Conservation (phyloP, 75 land plant genomes). For the Chamaecyparis obtusa region DNA sequence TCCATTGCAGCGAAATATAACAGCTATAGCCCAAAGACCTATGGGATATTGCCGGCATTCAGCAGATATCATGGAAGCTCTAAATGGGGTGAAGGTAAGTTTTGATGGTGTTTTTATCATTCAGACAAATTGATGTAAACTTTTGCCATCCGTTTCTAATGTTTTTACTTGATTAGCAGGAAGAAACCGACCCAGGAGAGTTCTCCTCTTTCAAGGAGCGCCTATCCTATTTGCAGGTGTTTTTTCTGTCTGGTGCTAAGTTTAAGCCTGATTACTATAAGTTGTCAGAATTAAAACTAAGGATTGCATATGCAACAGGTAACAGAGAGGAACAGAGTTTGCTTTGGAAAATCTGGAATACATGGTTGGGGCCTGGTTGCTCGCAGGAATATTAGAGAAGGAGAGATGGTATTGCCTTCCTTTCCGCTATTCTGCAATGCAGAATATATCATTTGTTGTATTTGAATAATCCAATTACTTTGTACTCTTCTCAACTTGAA, state of each 20-base stretch:
- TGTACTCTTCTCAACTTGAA: background rate
- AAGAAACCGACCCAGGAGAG: constrained; percentile 23
- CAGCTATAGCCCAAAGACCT: constrained; percentile 52
- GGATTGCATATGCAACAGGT: constrained; percentile 34
- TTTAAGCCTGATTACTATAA: background rate
- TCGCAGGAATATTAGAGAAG: constrained; percentile 80
- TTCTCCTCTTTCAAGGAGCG: constrained; percentile 60
- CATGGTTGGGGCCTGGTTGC: constrained; percentile 99
- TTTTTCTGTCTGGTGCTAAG: background rate
- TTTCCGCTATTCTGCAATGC: background rate
- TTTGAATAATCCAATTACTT: background rate
- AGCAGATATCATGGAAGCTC: constrained; percentile 28
- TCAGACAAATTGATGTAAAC: background rate
- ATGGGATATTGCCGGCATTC: constrained; percentile 71
- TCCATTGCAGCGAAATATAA: constrained; percentile 14
- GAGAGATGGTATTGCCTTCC: constrained; percentile 76
- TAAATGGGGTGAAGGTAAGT: constrained; percentile 32
- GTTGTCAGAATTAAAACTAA: background rate
- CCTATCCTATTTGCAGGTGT: constrained; percentile 24
- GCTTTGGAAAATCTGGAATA: constrained; percentile 91
- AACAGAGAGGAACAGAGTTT: constrained; percentile 76
- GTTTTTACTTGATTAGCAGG: constrained; percentile 21
- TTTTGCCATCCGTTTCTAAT: background rate
- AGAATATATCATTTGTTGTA: background rate
- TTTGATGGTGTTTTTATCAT: background rate